Evolutionary conservation across 805 yeast species (phyloP).

Genomic region (Yarrowia keelungensis): DNA sequence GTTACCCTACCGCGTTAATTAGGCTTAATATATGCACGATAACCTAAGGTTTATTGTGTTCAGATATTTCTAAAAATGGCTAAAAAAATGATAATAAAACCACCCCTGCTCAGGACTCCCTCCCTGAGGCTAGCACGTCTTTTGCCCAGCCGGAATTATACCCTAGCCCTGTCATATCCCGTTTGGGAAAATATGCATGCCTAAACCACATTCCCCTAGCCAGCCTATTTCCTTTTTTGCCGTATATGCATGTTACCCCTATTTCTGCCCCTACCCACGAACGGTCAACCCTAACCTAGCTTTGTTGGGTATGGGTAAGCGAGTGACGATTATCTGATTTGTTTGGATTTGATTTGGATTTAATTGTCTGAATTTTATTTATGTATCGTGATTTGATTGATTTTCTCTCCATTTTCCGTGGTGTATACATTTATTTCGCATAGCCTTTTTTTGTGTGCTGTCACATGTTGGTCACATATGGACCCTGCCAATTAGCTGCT

Average conservation of each 20-base stretch:
- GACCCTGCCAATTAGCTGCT: too few species aligned
- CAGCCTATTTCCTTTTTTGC: conserved; percentile 14
- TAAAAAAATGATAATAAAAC: background rate
- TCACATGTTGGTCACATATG: too few species aligned
- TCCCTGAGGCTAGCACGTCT: too few species aligned
- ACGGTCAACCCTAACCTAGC: conserved; percentile 12
- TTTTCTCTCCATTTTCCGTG: too few species aligned
- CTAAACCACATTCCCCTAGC: background rate
- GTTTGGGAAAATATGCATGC: too few species aligned
- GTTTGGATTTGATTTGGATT: too few species aligned
- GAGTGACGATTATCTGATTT: background rate
- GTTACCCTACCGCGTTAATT: conserved; percentile 29
- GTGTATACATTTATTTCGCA: too few species aligned
- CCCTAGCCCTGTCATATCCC: background rate
- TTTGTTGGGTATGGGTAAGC: conserved; percentile 1
- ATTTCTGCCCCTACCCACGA: background rate
- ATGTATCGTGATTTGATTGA: too few species aligned
- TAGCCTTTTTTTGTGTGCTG: too few species aligned
- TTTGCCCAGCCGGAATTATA: background rate
- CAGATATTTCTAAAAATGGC: too few species aligned
- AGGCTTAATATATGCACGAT: conserved; percentile 30
- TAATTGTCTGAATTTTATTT: too few species aligned
- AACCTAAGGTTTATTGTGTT: background rate
- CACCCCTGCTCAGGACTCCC: too few species aligned
- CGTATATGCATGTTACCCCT: conserved; percentile 29